Base-by-base conservation (phyloP, 495 filamentous ascomycete genomes). In the Aspergillus panamensis region DNA sequence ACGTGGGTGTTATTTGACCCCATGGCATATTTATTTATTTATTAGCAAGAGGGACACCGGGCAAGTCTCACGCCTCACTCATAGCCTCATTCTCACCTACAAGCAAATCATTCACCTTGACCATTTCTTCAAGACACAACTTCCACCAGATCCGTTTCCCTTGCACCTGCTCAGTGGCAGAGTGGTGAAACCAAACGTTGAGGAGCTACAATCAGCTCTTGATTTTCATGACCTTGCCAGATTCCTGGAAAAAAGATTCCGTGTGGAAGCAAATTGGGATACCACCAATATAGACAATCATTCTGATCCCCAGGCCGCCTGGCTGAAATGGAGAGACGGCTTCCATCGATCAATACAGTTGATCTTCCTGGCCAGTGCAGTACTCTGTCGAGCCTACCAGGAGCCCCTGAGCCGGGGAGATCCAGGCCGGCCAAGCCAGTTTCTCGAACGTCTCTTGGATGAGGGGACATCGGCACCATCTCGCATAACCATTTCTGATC, bases 321-420 rank as follows among this genome's bases (percentile, higher is more conserved):
- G 45, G 45, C 13, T 3, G 13, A 21, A 8, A 8, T 51, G 48
- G 48, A 16, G 33, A 19, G 48, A 33, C 6, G 33, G 30, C 10
- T 51, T 35, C 30, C 48, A 51, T 30, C 30, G 30, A 8, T n/a
- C 48, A 10, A 51, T 51, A 30, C 37, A 51, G 9, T 7, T 14
- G 12, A 8, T 13, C 29, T 37, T 51, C 12, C 31, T 51, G n/a
- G 7, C 29, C n/a, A 30, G 48, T 0, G 48, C 48, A 7, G 48
- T 37, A 13, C 48, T 51, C 6, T 51, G 30, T 8, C 48, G 48
- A 17, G 30, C 48, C 1, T 51, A 51, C 20, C 30, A 51, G 48
- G 25, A 50, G 17, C 47, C 47, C 6, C 19, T 50, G 0, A 20
- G 7, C 25, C 47, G 10, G 12, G 10, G 8, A 13, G 12, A 50